These are phyloP conservation scores for Stephanodiscus minutulus DNA, from an alignment of 108 stramenopile species.

Conservation along the genomic window DNA sequence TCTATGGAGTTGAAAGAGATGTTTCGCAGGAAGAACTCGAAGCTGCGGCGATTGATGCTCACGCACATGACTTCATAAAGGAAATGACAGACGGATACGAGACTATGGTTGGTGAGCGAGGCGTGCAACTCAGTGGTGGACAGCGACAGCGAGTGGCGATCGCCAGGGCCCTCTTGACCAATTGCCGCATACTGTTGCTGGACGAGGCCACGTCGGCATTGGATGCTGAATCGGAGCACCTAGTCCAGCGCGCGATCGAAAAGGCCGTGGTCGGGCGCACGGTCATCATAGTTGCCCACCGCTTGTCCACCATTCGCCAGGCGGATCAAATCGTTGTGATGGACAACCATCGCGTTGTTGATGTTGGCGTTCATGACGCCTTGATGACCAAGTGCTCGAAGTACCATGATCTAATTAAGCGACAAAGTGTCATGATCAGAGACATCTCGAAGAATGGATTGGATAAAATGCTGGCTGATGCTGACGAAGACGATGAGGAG, in stretches of 20 bases:
- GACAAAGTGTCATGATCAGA: conserved; percentile 52
- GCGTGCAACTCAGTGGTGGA: conserved; percentile 85
- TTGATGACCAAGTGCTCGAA: conserved; percentile 51
- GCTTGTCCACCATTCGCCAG: conserved; percentile 80
- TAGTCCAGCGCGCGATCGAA: conserved; percentile 86
- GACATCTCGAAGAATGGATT: conserved; percentile 15
- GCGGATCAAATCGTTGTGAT: conserved; percentile 91
- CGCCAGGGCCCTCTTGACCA: conserved; percentile 73
- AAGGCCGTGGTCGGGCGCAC: conserved; percentile 65
- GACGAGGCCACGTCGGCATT: conserved; percentile 87
- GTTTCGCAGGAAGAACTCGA: conserved; percentile 61
- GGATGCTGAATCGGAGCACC: conserved; percentile 79
- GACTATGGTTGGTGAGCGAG: conserved; percentile 73
- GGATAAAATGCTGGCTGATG: conserved; percentile 13
- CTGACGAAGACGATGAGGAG: conserved; percentile 16
- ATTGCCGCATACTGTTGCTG: conserved; percentile 72
- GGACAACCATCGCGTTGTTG: conserved; percentile 63
- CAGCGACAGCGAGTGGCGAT: conserved; percentile 92
- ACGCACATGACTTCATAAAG: conserved; percentile 80
- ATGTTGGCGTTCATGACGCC: conserved; percentile 81
- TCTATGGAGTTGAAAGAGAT: conserved; percentile 61
- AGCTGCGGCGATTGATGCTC: conserved; percentile 70
- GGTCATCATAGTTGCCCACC: conserved; percentile 80
- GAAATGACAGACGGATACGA: conserved; percentile 68
- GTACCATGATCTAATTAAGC: conserved; percentile 67